Evolutionary conservation across 148 eudicot species (phyloP), one percentile per base, ranked within the genome.

Genomic region (Hydrangea macrophylla): DNA sequence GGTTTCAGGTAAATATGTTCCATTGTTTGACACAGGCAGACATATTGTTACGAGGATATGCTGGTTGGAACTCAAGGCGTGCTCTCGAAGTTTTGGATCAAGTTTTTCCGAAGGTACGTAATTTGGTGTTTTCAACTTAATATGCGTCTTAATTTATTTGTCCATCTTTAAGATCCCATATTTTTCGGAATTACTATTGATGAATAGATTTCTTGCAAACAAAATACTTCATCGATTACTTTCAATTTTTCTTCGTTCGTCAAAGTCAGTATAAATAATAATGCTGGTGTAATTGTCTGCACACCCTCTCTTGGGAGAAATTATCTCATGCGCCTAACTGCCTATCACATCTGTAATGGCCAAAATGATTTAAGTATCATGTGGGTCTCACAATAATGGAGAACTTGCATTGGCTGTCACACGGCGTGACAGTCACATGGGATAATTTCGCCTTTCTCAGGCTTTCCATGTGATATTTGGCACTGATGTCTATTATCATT

Each of bases 1-100:
- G 53, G 23, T n/a, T 48, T 15, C 0, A 15, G 0, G n/a, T 48
- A 48, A 48, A 42, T 12, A n/a, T 18, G 0, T 18, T 48, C 17
- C 12, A 23, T 45, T 55, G n/a, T 36, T 39, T 60, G 67, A 25
- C 1, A 9, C 63, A 86, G 90, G 87, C 87, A 48, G 90, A 86
- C 44, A 60, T 81, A 44, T 27, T 83, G 18, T 1, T 86, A 65
- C 79, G 90, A 71, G 90, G 90, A 42, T 86, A 83, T 60, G 67
- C 65, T 56, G 85, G 81, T 55, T 86, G 90, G 90, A 86, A 86
- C 44, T 83, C 90, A 13, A 73, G 87, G 67, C 75, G 70, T 42
- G 87, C 85, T 60, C 70, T 83, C 60, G 64, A 83, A 69, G 83
- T 81, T 45, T 62, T 86, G 13, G 58, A 83, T 53, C 58, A 56